Conservation (phyloP, 2,329 filamentous ascomycete genomes). For the Neofusicoccum ribis region DNA sequence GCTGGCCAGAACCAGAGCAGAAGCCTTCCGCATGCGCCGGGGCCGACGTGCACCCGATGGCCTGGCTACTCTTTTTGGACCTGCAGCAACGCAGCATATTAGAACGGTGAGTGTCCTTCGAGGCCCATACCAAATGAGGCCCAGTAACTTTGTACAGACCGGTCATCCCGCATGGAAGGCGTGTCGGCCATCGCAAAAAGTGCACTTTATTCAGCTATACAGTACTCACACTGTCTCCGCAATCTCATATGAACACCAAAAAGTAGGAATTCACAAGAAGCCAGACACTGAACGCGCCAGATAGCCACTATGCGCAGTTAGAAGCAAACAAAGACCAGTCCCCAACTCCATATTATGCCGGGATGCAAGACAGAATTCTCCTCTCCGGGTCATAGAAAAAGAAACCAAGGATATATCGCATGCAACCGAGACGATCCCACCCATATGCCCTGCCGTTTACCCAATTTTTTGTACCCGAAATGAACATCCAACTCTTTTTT, state of each 20-base stretch:
- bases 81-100: too few relatives aligned
- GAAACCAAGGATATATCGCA: neutral
- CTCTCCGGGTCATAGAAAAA: neutral
- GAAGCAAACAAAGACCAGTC: neutral
- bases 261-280: neutral
- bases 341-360: neutral
- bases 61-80: too few relatives aligned
- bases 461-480: neutral
- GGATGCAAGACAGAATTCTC: neutral
- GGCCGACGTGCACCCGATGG: too few relatives aligned
- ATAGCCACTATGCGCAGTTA: too few relatives aligned
- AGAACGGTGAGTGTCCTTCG: too few relatives aligned
- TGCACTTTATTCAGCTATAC: neutral
- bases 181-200: too few relatives aligned
- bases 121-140: too few relatives aligned
- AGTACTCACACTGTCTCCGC: neutral
- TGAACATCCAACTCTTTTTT: neutral
- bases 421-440: neutral
- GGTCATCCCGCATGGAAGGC: too few relatives aligned
- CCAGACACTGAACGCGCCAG: too few relatives aligned
- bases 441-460: neutral
- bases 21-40: too few relatives aligned
- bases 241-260: neutral
- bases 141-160: too few relatives aligned
- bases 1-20: too few relatives aligned